Conservation (phyloP, 192 early-diverging fungal genomes). For the Phycomyces nitens region DNA sequence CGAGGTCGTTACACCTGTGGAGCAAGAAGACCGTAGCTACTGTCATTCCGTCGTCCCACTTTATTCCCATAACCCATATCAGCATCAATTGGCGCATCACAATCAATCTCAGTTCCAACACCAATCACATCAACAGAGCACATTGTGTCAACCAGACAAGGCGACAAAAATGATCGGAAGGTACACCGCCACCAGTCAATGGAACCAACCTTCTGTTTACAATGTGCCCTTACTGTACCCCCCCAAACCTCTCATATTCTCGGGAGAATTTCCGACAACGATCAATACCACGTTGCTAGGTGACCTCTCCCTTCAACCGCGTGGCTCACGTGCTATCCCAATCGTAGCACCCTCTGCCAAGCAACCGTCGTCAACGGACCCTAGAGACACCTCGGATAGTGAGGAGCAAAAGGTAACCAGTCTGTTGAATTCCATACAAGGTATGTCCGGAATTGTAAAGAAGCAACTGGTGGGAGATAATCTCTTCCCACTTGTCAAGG, state of each 20-base stretch:
- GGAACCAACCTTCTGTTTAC: too few relatives aligned
- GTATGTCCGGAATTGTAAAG: conserved; percentile 27
- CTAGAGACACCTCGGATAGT: conserved; percentile 5
- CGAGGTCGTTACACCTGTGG: conserved; percentile 3
- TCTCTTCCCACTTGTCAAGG: conserved; percentile 42
- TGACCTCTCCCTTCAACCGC: conserved; percentile 11
- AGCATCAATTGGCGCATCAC: too few relatives aligned
- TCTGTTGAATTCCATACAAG: conserved; percentile 27
- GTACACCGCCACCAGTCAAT: too few relatives aligned
- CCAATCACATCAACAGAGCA: background rate
- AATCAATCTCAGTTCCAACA: background rate
- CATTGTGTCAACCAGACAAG: conserved; percentile 1
- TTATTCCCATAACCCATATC: too few relatives aligned
- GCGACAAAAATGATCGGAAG: too few relatives aligned
- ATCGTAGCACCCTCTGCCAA: conserved; percentile 17
- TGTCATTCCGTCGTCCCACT: background rate
- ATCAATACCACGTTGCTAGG: background rate
- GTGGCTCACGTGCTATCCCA: conserved; percentile 23
- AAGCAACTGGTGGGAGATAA: conserved; percentile 41
- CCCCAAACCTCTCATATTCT: background rate
- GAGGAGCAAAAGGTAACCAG: conserved; percentile 19
- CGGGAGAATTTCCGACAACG: conserved; percentile 3
- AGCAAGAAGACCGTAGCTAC: background rate
- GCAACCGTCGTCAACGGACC: conserved; percentile 1
- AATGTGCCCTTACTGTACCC: too few relatives aligned